Evolutionary conservation across 176 grass and related monocot species (phyloP).

Genomic region (Calamus simplicifolius): DNA sequence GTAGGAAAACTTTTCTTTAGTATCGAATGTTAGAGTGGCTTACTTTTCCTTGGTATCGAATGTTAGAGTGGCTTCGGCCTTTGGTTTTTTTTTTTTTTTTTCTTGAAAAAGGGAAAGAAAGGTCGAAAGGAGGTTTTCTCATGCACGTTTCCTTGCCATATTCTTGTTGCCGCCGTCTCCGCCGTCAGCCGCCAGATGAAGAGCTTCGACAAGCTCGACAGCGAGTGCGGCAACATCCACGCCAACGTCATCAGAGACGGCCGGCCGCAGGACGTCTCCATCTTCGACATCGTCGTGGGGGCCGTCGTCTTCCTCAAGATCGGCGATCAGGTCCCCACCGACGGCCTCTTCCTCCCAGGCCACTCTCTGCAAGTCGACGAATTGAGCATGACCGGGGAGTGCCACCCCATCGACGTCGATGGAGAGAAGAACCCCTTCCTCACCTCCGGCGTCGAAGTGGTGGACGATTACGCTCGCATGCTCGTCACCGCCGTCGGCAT

Average conservation of each 20-base stretch:
- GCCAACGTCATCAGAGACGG: conserved; percentile 5
- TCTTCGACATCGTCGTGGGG: conserved; percentile 8
- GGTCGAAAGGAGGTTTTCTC: no score
- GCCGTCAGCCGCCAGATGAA: conserved; percentile 14
- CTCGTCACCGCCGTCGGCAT: conserved; percentile 68
- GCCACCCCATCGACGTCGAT: conserved; percentile 36
- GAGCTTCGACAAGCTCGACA: not conserved
- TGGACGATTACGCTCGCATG: conserved; percentile 59
- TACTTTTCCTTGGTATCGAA: no score
- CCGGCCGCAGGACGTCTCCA: not conserved
- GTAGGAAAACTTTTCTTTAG: no score
- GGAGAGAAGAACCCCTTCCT: conserved; percentile 46
- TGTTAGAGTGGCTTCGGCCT: no score
- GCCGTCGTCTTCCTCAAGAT: conserved; percentile 3
- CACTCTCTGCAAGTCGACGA: conserved; percentile 48
- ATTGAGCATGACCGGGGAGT: conserved; percentile 87
- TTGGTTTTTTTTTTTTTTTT: no score
- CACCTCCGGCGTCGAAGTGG: conserved; percentile 51
- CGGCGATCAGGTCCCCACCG: conserved; percentile 4
- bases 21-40: no score
- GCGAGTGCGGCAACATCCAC: conserved; percentile 1
- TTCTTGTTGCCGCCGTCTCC: conserved; percentile 2
- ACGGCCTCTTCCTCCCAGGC: conserved; percentile 7
- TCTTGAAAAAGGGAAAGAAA: no score
- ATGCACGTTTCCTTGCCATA: conserved; percentile 9